Percentiles rank a stretch among this genome's conserved stretches.
Conservation (phyloP, 345 rosid genomes). For the Moricandia moricandioides region DNA sequence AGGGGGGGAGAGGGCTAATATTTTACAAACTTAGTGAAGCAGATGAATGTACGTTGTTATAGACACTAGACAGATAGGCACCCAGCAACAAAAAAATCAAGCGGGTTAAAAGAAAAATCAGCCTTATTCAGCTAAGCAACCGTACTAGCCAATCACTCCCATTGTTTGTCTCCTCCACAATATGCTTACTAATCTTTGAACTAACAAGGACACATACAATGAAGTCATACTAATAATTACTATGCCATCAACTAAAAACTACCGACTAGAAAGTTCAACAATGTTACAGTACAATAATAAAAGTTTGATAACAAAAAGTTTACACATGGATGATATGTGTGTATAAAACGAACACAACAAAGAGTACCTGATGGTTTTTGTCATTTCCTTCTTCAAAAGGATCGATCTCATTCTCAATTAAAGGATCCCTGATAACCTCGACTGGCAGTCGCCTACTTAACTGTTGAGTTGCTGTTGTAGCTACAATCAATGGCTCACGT, state of each 20-base stretch:
- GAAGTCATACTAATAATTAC: constrained; percentile 17
- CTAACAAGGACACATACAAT: constrained; percentile 22
- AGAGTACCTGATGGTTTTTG: constrained; percentile 70
- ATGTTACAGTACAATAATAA: not conserved
- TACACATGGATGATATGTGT: constrained; percentile 8
- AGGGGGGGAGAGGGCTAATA: too few species aligned
- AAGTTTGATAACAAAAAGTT: constrained; percentile 2
- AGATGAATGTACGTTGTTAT: constrained; percentile 6
- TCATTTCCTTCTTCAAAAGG: constrained; percentile 82
- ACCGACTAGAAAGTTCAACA: constrained; percentile 17
- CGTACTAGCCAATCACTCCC: constrained; percentile 2
- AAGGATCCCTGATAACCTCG: constrained; percentile 85
- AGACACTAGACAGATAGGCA: constrained; percentile 12
- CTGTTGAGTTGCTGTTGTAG: constrained; percentile 77
- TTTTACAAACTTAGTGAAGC: constrained; percentile 5
- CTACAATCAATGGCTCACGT: constrained; percentile 83
- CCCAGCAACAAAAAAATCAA: not conserved
- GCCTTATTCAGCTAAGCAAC: constrained; percentile 7
- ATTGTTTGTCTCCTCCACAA: not conserved
- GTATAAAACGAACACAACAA: constrained; percentile 13
- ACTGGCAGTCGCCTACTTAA: constrained; percentile 71
- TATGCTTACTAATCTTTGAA: constrained; percentile 13
- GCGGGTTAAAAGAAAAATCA: not conserved
- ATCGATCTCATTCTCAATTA: constrained; percentile 75
- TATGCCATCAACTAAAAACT: constrained; percentile 16